phyloP scores from a whole-genome alignment of 2,329 filamentous ascomycete species.

The Karstenula rhodostoma region DNA sequence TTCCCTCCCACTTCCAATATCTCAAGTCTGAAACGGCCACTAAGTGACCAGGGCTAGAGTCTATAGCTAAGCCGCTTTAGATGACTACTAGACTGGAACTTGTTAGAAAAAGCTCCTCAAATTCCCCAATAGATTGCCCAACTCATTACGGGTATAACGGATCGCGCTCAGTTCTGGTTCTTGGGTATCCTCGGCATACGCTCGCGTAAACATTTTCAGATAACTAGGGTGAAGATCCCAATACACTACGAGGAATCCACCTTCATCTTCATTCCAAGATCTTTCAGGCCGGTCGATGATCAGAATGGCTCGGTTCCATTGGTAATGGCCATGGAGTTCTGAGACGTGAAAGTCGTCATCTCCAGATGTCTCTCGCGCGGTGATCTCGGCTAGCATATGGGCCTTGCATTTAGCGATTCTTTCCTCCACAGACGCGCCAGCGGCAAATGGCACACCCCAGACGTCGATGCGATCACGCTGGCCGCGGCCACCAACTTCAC shows the following conservation, averaged over 20 bases:
- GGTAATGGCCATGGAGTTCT: conserved; percentile 5
- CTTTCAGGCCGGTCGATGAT: conserved; percentile 19
- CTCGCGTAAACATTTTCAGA: conserved; percentile 10
- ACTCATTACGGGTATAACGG: conserved; percentile 19
- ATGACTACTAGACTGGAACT: not conserved
- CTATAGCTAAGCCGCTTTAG: too few relatives aligned
- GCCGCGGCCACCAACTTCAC: conserved; percentile 13
- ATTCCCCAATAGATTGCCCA: conserved; percentile 13
- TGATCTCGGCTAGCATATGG: conserved; percentile 21
- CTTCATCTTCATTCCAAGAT: conserved; percentile 20
- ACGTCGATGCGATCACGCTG: conserved; percentile 19
- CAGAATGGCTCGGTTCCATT: conserved; percentile 18
- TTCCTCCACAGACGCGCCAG: conserved; percentile 15
- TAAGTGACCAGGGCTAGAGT: too few relatives aligned
- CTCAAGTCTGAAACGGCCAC: too few relatives aligned
- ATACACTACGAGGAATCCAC: conserved; percentile 23
- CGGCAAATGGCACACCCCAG: conserved; percentile 21
- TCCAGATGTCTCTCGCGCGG: conserved; percentile 13
- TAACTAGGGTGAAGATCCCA: conserved; percentile 14
- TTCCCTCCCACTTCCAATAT: too few relatives aligned
- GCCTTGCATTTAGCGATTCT: conserved; percentile 19
- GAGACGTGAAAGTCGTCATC: conserved; percentile 16
- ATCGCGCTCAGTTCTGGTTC: conserved; percentile 11
- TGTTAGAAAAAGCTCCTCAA: conserved; percentile 17
- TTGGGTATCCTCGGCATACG: conserved; percentile 12